Conservation (phyloP, 1,284 basidiomycete genomes). For the Phylloporus gajari region DNA sequence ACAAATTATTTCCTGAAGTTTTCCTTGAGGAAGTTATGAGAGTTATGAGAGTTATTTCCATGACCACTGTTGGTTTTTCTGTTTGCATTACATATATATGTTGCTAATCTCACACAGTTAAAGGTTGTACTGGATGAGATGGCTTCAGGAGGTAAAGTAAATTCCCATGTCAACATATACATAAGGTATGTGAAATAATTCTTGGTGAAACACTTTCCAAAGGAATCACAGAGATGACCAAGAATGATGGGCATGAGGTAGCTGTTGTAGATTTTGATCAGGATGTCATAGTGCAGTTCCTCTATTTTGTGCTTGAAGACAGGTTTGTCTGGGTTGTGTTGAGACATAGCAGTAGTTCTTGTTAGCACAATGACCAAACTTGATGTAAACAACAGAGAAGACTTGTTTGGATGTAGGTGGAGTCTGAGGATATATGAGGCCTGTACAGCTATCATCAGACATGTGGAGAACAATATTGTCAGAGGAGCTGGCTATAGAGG, state of each 20-base stretch:
- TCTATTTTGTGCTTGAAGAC: slow-evolving; percentile 63
- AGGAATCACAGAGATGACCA: slow-evolving; percentile 94
- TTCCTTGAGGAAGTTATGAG: background rate
- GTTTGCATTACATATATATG: background rate
- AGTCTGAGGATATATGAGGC: slow-evolving; percentile 64
- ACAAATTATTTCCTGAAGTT: background rate
- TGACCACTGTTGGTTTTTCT: background rate
- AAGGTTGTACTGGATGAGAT: no score
- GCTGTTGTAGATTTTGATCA: slow-evolving; percentile 91
- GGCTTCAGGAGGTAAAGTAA: background rate
- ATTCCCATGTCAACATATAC: slow-evolving; percentile 17
- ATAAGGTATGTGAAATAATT: slow-evolving; percentile 83
- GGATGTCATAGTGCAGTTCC: slow-evolving; percentile 76
- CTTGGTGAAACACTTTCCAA: slow-evolving; percentile 87
- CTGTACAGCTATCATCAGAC: slow-evolving; percentile 55
- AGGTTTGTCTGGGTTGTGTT: slow-evolving; percentile 63
- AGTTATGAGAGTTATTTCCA: background rate
- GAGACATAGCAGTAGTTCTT: slow-evolving; percentile 74
- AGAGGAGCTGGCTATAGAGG: slow-evolving; percentile 70
- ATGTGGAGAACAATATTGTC: slow-evolving; percentile 72
- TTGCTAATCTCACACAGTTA: background rate
- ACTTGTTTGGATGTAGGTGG: slow-evolving; percentile 82
- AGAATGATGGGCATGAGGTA: slow-evolving; percentile 90
- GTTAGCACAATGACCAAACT: slow-evolving; percentile 87
- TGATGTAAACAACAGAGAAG: slow-evolving; percentile 81